phyloP scores from a whole-genome alignment of 192 early-diverging fungal species.

The Backusella psychrophila region DNA sequence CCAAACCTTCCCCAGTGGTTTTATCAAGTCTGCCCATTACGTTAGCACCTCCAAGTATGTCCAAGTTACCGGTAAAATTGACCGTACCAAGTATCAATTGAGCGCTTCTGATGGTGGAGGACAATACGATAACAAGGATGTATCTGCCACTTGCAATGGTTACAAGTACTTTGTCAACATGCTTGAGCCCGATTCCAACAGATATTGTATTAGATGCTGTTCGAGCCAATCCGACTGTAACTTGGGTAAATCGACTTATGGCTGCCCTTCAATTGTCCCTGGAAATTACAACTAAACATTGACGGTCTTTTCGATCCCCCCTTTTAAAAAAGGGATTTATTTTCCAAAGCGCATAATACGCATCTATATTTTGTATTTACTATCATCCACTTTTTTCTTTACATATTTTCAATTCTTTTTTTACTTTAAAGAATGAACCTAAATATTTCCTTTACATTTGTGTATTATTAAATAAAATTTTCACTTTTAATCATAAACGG shows the following conservation, averaged over 20 bases:
- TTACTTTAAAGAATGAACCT: neutral
- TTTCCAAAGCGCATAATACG: neutral
- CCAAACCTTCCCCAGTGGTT: constrained; percentile 41
- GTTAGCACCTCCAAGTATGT: constrained; percentile 28
- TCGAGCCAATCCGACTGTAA: constrained; percentile 23
- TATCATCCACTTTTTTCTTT: neutral
- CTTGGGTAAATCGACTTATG: constrained; percentile 35
- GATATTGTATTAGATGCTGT: constrained; percentile 38
- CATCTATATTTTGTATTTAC: neutral
- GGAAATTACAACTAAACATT: constrained; percentile 35
- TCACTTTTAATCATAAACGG: neutral
- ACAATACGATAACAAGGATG: constrained; percentile 38
- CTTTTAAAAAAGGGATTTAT: neutral
- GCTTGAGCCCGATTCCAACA: constrained; percentile 28
- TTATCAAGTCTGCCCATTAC: constrained; percentile 46
- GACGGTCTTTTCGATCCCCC: neutral
- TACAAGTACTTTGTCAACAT: constrained; percentile 36
- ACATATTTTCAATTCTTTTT: neutral
- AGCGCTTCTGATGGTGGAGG: constrained; percentile 39
- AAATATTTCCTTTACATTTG: neutral
- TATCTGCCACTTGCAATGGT: constrained; percentile 27
- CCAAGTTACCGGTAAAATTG: constrained; percentile 53
- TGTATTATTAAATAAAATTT: neutral
- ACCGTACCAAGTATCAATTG: constrained; percentile 35
- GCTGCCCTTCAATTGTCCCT: constrained; percentile 39